Conservation (phyloP, 176 grass and related monocot genomes). For the Oryza glaberrima region DNA sequence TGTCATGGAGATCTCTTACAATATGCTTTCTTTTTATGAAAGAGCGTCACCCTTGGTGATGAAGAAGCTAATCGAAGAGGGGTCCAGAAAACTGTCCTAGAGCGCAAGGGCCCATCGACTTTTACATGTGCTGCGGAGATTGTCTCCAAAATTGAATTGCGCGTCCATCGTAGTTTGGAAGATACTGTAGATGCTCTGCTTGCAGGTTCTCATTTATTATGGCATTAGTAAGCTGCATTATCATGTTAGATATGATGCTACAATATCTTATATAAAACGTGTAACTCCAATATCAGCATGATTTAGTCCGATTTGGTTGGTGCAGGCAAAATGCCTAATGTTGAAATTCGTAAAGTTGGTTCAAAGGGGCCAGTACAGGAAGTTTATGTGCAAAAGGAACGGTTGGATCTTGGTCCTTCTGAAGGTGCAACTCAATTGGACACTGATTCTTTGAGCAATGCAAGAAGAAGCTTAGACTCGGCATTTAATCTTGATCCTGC, state of each 20-base stretch:
- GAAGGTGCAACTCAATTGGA: constrained; percentile 33
- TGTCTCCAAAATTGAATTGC: constrained; percentile 83
- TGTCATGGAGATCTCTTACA: constrained; percentile 13
- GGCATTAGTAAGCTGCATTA: constrained; percentile 25
- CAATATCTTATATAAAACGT: neutral
- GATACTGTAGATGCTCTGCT: constrained; percentile 82
- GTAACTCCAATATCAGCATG: neutral
- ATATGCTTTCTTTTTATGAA: constrained; percentile 31
- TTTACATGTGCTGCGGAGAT: constrained; percentile 94
- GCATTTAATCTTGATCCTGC: constrained; percentile 62
- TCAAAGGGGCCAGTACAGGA: constrained; percentile 39
- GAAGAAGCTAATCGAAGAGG: constrained; percentile 91
- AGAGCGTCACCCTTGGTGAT: constrained; percentile 92
- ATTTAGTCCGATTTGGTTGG: constrained; percentile 18
- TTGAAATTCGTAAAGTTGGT: constrained; percentile 75
- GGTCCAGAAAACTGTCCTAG: constrained; percentile 83
- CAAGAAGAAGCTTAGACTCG: constrained; percentile 50
- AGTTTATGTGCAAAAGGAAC: constrained; percentile 49
- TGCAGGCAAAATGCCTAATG: constrained; percentile 70
- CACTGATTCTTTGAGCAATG: constrained; percentile 34
- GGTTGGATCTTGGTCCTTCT: constrained; percentile 9
- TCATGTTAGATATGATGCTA: constrained; percentile 10
- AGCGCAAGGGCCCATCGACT: constrained; percentile 81
- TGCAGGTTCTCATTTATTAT: constrained; percentile 63
- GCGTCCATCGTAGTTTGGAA: constrained; percentile 74